These are phyloP conservation scores for Clathrospora elynae DNA, from an alignment of 2,329 filamentous ascomycete species.

Conservation along the genomic window DNA sequence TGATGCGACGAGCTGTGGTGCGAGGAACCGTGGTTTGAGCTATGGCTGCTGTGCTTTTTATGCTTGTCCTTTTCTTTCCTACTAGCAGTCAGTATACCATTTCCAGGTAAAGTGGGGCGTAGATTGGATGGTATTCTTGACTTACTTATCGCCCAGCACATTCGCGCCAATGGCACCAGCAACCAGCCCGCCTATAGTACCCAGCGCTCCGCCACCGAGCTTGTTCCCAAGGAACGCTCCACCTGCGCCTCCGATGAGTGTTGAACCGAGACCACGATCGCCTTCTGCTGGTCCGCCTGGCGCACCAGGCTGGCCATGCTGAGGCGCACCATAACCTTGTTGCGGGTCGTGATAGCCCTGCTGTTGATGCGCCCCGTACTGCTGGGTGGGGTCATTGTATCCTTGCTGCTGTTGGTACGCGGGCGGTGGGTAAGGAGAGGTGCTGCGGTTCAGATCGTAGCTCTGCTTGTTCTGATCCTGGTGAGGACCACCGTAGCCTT, in stretches of 20 bases:
- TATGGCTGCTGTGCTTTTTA: slow-evolving; percentile 45
- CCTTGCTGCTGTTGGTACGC: slow-evolving; percentile 33
- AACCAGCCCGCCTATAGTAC: slow-evolving; percentile 58
- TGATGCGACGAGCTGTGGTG: slow-evolving; percentile 7
- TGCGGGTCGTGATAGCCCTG: slow-evolving; percentile 17
- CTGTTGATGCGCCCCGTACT: slow-evolving; percentile 25
- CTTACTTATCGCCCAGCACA: slow-evolving; percentile 53
- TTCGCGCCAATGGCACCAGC: slow-evolving; percentile 63
- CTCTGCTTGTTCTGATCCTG: slow-evolving; percentile 40
- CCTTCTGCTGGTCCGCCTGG: slow-evolving; percentile 49
- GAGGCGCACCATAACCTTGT: slow-evolving; percentile 33
- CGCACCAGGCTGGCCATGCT: slow-evolving; percentile 50
- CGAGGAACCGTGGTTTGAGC: slow-evolving; percentile 11
- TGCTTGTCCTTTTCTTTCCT: slow-evolving; percentile 46
- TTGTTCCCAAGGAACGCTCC: slow-evolving; percentile 62
- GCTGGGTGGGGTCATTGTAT: slow-evolving; percentile 29
- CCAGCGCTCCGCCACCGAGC: slow-evolving; percentile 59
- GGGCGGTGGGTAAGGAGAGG: slow-evolving; percentile 43
- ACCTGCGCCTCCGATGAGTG: slow-evolving; percentile 59
- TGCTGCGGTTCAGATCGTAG: slow-evolving; percentile 44
- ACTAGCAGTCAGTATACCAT: slow-evolving; percentile 5
- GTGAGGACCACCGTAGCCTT: slow-evolving; percentile 38
- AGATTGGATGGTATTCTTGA: background rate
- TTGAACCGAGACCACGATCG: slow-evolving; percentile 63
- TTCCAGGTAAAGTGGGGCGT: too few species aligned